phyloP scores from a whole-genome alignment of 306 rosid genomes.

The Sphenostylis stenocarpa region DNA sequence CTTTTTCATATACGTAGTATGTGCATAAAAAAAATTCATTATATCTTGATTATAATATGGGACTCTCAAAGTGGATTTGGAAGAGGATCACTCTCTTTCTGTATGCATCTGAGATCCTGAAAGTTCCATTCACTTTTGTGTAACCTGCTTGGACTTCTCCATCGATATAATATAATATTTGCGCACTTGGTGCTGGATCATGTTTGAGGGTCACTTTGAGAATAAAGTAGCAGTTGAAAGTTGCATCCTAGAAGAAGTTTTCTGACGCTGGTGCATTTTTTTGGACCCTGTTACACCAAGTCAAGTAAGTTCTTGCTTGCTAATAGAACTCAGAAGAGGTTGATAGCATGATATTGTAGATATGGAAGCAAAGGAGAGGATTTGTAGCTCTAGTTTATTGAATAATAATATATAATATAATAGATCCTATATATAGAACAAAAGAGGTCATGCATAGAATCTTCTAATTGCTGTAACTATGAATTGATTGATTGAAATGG shows the following conservation, averaged over 20 bases:
- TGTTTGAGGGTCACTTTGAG: neutral
- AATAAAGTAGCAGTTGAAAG: neutral
- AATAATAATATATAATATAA: no score
- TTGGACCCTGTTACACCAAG: neutral
- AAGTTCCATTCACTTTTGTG: neutral
- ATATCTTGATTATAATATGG: neutral
- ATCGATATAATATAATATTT: no score
- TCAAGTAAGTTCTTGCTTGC: no score
- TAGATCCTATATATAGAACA: neutral
- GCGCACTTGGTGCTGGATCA: neutral
- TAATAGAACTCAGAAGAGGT: no score
- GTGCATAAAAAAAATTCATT: neutral
- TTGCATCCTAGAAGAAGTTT: neutral
- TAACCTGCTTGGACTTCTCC: neutral
- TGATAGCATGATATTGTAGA: no score
- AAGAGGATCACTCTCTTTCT: neutral
- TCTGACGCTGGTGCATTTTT: neutral
- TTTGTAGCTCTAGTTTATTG: no score
- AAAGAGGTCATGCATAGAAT: neutral
- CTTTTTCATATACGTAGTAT: neutral
- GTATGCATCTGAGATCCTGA: neutral
- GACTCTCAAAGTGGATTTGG: neutral
- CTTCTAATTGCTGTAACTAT: neutral
- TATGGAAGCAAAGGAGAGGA: no score
- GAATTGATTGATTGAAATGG: no score